Percentiles rank a stretch among this genome's conserved stretches.
Evolutionary conservation across 176 grass and related monocot species (phyloP).

Genomic region (Rhynchospora pubera): DNA sequence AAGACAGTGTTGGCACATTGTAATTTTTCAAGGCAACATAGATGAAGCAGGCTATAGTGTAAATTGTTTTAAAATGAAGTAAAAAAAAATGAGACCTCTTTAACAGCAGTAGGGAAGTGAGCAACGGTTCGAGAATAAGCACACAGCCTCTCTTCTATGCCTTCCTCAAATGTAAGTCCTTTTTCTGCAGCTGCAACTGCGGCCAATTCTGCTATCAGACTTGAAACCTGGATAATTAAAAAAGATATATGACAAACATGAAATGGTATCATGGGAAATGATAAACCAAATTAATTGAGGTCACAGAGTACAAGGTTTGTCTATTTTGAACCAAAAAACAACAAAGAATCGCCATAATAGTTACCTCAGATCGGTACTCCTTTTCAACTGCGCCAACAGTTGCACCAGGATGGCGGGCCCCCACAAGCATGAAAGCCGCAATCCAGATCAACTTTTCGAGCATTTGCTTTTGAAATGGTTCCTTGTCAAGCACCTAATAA

Average conservation of each 20-base stretch:
- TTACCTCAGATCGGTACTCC: conserved; percentile 62
- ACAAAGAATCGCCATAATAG: not conserved
- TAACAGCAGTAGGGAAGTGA: conserved; percentile 88
- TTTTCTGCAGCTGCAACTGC: conserved; percentile 53
- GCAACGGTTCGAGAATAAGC: conserved; percentile 80
- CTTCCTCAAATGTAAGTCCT: conserved; percentile 53
- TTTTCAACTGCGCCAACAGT: conserved; percentile 73
- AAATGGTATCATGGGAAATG: not conserved
- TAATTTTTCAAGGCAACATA: conserved; percentile 1
- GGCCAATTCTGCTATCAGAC: conserved; percentile 60
- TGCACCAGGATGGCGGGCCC: conserved; percentile 81
- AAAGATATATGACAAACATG: not conserved
- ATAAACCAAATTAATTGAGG: not conserved
- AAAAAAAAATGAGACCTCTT: conserved; percentile 54
- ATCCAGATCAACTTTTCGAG: conserved; percentile 98
- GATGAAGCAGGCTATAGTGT: not conserved
- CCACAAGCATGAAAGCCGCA: conserved; percentile 93
- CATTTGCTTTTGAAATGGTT: conserved; percentile 92
- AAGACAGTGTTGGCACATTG: not conserved
- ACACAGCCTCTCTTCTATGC: conserved; percentile 67
- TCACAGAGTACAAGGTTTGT: not conserved
- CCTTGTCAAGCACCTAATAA: conserved; percentile 75
- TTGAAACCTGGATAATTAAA: conserved; percentile 45
- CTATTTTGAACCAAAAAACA: not conserved
- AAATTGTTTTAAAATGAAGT: not conserved